These are phyloP conservation scores for Cytospora mali DNA, from an alignment of 2,329 filamentous ascomycete species.

Conservation along the genomic window DNA sequence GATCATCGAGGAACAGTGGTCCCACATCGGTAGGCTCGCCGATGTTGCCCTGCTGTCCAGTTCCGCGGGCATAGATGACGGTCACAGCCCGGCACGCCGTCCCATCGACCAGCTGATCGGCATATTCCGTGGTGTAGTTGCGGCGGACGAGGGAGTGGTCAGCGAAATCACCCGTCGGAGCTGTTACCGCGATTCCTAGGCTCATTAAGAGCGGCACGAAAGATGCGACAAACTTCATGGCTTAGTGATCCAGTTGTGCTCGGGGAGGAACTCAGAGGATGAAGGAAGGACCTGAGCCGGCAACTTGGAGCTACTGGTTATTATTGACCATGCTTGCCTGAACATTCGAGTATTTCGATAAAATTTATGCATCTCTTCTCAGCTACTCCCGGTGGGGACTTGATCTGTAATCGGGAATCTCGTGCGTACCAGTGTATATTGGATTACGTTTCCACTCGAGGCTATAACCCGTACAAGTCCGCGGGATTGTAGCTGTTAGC, in stretches of 20 bases:
- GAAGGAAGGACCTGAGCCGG: background rate
- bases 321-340: background rate
- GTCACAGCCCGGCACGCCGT: slow-evolving; percentile 27
- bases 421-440: background rate
- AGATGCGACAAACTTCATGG: background rate
- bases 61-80: slow-evolving; percentile 26
- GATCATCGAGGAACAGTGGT: slow-evolving; percentile 32
- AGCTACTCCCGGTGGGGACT: background rate
- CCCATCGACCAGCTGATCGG: slow-evolving; percentile 25
- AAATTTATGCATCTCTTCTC: background rate
- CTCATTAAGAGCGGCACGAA: background rate
- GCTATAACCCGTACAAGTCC: background rate
- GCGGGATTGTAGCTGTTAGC: background rate
- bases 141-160: background rate
- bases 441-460: background rate
- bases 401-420: background rate
- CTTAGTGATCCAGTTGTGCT: background rate
- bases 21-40: slow-evolving; percentile 30
- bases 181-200: background rate
- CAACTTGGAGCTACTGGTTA: background rate
- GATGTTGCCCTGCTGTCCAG: slow-evolving; percentile 26
- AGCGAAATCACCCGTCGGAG: background rate
- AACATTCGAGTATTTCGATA: background rate
- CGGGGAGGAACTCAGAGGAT: background rate
- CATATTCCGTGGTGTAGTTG: background rate